Evolutionary conservation across 1,284 basidiomycete genomes (phyloP), one percentile per base, ranked within the genome.

Genomic region (Megacollybia platyphylla): DNA sequence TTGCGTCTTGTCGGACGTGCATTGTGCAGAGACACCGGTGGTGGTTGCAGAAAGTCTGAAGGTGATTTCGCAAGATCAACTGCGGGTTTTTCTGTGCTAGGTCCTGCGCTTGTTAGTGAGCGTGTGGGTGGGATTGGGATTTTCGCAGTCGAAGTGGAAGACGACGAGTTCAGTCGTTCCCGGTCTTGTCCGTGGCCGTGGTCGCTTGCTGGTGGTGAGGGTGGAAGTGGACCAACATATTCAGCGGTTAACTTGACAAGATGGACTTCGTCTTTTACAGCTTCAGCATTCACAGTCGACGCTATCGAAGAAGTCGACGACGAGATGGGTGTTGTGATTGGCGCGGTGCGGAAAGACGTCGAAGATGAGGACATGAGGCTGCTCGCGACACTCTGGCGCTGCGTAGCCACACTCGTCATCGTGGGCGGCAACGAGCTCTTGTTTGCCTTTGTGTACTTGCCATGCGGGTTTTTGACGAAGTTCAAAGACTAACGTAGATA

Each of bases 1-100:
- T 75, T 71, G n/a, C 72, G 60, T 8, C 43, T 39, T 18, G 30
- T 26, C n/a, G 43, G 30, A 8, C 43, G 43, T 27, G 39, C 8
- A n/a, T 40, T 40, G 29, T 44, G 43, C 13, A 24, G 13, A 8
- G 39, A 20, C 20, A 44, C 20, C 4, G 43, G 26, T 17, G 43
- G 43, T 24, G 43, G 43, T 27, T 44, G 43, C 4, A 44, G 43
- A 44, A 31, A 44, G 10, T 44, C 40, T n/a, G 43, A 42, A 5
- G 41, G 29, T 17, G 11, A 29, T 34, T 7, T 34, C 10, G 31
- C 10, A 4, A 15, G 15, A 34, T 15, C 31, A 15, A 15, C 11
- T 34, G 11, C 26, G 27, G 24, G 11, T 40, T 18, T 9, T 15
- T 18, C 11, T 6, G 15, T 27, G n/a, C 7, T 11, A 13, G 39